Percentiles rank a stretch among this genome's conserved stretches.
phyloP scores from a whole-genome alignment of 192 early-diverging fungal species.

The Backusella psychrophila region DNA sequence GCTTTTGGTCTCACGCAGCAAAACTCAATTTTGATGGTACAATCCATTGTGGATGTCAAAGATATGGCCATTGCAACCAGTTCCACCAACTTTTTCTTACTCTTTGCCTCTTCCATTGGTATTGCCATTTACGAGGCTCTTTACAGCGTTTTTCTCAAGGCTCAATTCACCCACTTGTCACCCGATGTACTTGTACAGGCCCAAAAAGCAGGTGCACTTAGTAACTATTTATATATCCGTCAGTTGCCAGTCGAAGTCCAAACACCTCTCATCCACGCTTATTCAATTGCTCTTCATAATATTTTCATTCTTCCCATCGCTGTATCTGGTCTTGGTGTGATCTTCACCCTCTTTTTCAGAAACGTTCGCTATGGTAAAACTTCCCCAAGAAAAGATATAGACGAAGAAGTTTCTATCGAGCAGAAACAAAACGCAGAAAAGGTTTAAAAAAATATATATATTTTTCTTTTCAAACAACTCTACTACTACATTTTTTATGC shows the following conservation, averaged over 20 bases:
- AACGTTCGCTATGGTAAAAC: constrained; percentile 15
- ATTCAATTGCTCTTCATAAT: constrained; percentile 17
- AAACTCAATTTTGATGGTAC: constrained; percentile 44
- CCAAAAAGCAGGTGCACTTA: background rate
- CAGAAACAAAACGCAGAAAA: too few species aligned
- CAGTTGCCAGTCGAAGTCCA: constrained; percentile 15
- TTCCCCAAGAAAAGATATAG: background rate
- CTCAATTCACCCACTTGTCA: background rate
- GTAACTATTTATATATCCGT: constrained; percentile 9
- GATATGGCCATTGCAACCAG: constrained; percentile 52
- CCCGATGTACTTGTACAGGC: constrained; percentile 15
- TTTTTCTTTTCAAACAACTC: background rate
- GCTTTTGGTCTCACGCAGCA: constrained; percentile 57
- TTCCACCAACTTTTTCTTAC: constrained; percentile 27
- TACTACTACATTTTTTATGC: background rate
- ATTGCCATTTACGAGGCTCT: constrained; percentile 26
- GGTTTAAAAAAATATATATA: background rate
- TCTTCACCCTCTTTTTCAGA: constrained; percentile 24
- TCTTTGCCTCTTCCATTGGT: constrained; percentile 23
- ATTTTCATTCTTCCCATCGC: constrained; percentile 24
- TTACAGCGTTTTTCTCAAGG: background rate
- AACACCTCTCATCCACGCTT: constrained; percentile 12
- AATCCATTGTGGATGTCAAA: constrained; percentile 36
- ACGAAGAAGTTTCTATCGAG: too few species aligned
- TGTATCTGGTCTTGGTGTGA: constrained; percentile 15